Percentiles rank a stretch among this genome's conserved stretches.
These are phyloP conservation scores for Alternaria dauci DNA, from an alignment of 2,329 filamentous ascomycete genomes.

Conservation along the genomic window DNA sequence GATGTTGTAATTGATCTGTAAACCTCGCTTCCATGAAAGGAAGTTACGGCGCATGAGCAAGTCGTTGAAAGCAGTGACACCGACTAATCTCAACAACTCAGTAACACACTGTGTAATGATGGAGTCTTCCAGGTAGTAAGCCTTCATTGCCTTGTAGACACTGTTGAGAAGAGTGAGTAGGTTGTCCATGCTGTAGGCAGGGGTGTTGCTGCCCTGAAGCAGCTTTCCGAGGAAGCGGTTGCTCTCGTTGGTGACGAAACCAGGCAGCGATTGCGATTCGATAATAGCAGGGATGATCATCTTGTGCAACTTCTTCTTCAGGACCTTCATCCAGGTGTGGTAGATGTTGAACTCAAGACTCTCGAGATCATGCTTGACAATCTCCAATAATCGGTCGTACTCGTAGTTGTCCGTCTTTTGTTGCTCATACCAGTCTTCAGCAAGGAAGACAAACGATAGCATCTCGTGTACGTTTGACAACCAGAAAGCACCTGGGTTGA, in stretches of 20 bases:
- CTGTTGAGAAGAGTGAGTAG: constrained; percentile 94
- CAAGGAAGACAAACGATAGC: constrained; percentile 98
- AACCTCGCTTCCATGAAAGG: constrained; percentile 97
- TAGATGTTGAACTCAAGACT: constrained; percentile 99
- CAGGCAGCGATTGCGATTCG: constrained; percentile 95
- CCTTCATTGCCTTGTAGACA: constrained; percentile 98
- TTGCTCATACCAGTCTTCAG: constrained; percentile 99
- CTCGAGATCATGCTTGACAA: constrained; percentile 98
- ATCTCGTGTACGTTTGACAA: constrained; percentile 99
- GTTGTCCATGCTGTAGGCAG: constrained; percentile 99
- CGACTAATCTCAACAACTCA: constrained; percentile 89
- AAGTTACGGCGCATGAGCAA: constrained; percentile 97
- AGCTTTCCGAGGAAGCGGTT: constrained; percentile 98
- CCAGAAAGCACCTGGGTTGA: constrained; percentile 98
- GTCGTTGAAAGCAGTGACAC: constrained; percentile 98
- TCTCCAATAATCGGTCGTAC: constrained; percentile 95
- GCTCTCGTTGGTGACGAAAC: constrained; percentile 98
- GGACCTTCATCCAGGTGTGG: constrained; percentile 99
- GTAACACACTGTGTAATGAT: constrained; percentile 97
- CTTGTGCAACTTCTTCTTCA: constrained; percentile 99
- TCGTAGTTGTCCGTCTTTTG: constrained; percentile 99
- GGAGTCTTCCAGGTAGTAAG: constrained; percentile 94
- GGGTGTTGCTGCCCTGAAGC: constrained; percentile 84
- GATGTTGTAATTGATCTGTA: constrained; percentile 99
- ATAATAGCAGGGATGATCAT: constrained; percentile 99